Conservation (phyloP, 202 grass and related monocot species). For the Zoysia matrella region DNA sequence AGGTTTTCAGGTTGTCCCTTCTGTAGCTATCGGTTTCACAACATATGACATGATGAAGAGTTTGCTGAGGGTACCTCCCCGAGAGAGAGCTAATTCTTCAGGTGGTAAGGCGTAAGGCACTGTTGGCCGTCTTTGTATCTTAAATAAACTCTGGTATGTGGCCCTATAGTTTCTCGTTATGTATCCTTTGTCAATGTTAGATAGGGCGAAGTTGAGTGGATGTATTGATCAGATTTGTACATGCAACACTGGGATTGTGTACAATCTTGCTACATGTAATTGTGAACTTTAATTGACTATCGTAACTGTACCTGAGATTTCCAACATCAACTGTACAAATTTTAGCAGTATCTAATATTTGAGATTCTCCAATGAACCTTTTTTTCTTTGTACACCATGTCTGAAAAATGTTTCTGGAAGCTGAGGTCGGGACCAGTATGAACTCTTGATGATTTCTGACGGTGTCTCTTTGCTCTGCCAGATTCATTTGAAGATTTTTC, state of each 20-base stretch:
- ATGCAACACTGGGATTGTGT: background rate
- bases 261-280: conserved; percentile 24
- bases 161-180: background rate
- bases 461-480: background rate
- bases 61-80: conserved; percentile 69
- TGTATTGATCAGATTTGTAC: conserved; percentile 10
- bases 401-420: conserved; percentile 5
- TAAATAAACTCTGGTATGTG: background rate
- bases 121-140: background rate
- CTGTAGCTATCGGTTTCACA: conserved; percentile 93
- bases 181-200: background rate
- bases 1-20: conserved; percentile 77
- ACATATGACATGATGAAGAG: conserved; percentile 96
- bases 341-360: background rate
- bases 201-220: conserved; percentile 5
- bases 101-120: conserved; percentile 44
- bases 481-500: background rate
- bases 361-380: background rate
- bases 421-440: background rate
- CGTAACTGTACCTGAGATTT: background rate
- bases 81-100: conserved; percentile 54
- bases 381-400: background rate
- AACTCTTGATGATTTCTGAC: background rate
- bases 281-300: conserved; percentile 3
- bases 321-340: background rate